Base-by-base conservation (phyloP, 2,329 filamentous ascomycete genomes). In the Pezicula carpinea region DNA sequence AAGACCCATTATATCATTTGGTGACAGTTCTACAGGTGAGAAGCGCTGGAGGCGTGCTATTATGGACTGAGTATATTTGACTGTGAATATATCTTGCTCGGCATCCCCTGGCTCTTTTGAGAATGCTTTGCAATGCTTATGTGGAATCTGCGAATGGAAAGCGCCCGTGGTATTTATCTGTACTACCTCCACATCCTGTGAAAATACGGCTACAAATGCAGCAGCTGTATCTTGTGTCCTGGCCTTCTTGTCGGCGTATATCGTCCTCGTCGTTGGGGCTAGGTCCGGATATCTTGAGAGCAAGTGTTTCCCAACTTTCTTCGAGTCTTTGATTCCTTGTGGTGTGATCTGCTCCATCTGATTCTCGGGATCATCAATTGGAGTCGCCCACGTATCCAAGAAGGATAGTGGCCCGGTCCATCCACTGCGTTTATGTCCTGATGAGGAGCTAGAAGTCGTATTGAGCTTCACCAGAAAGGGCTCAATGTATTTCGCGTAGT, bases 1-100 rank as follows among this genome's bases (percentile, higher is more conserved):
- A 75, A 85, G 81, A 31, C 75, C 82, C 44, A 82, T 77, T 13
- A 87, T 71, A 55, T 87, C 82, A 41, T 73, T 69, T 18, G 72
- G 64, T 0, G 79, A 83, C 64, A 85, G 83, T 65, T 85, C 81
- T 64, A 87, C 1, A 73, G 76, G 2, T 70, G 79, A 14, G 72
- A 65, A 19, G 69, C 64, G 35, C 76, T 76, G 52, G 81, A 62
- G 67, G 13, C 82, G 74, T 0, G 71, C 73, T n/a, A 77, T 68
- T 44, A 85, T 82, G 2, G 81, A 77, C 40, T 69, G 72, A 0
- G 81, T 80, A 65, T 83, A 87, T 22, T 64, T 71, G 18, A 78
- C 60, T 49, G 75, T 66, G 59, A 73, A 80, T 4, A 19, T 45
- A 15, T 40, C 38, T n/a, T 41, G 43, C 44, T 61, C 55, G 2